These are phyloP conservation scores for Pseudoperonospora humuli DNA, from an alignment of 352 stramenopile genomes.

Conservation along the genomic window DNA sequence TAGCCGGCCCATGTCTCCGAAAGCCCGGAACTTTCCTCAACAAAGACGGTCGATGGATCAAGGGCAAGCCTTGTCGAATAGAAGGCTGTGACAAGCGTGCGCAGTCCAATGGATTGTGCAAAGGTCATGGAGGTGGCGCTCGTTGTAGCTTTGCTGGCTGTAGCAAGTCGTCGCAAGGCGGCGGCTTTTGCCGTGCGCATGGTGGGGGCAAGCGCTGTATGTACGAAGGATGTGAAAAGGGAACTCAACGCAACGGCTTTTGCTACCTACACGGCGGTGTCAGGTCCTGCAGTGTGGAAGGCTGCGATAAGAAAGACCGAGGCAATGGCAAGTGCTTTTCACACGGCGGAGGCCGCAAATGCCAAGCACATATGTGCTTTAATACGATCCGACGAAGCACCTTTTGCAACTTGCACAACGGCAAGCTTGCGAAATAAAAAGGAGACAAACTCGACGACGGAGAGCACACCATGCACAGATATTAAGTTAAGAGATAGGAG, in stretches of 20 bases:
- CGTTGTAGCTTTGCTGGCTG: slow-evolving; percentile 70
- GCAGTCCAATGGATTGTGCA: slow-evolving; percentile 75
- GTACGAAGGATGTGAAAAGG: slow-evolving; percentile 65
- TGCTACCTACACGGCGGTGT: slow-evolving; percentile 77
- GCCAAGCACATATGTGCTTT: slow-evolving; percentile 55
- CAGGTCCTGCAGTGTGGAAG: slow-evolving; percentile 56
- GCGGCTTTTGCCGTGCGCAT: slow-evolving; percentile 67
- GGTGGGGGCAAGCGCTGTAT: slow-evolving; percentile 76
- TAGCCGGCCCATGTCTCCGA: slow-evolving; percentile 34
- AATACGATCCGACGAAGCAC: slow-evolving; percentile 55
- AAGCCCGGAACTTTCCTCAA: slow-evolving; percentile 82
- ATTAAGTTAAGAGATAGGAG: slow-evolving; percentile 24
- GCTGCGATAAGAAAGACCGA: slow-evolving; percentile 77
- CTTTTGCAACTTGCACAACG: slow-evolving; percentile 50
- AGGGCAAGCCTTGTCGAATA: slow-evolving; percentile 74
- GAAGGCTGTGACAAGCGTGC: slow-evolving; percentile 66
- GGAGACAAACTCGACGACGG: background rate
- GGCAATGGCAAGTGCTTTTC: slow-evolving; percentile 80
- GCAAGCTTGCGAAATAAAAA: slow-evolving; percentile 13
- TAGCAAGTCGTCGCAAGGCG: slow-evolving; percentile 66
- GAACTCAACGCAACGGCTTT: slow-evolving; percentile 72
- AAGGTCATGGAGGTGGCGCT: slow-evolving; percentile 70
- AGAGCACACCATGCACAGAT: slow-evolving; percentile 10
- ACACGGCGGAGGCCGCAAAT: slow-evolving; percentile 64
- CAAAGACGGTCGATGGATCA: slow-evolving; percentile 85